Evolutionary conservation across 306 rosid genomes (phyloP).

Genomic region (Begonia fuchsioides): DNA sequence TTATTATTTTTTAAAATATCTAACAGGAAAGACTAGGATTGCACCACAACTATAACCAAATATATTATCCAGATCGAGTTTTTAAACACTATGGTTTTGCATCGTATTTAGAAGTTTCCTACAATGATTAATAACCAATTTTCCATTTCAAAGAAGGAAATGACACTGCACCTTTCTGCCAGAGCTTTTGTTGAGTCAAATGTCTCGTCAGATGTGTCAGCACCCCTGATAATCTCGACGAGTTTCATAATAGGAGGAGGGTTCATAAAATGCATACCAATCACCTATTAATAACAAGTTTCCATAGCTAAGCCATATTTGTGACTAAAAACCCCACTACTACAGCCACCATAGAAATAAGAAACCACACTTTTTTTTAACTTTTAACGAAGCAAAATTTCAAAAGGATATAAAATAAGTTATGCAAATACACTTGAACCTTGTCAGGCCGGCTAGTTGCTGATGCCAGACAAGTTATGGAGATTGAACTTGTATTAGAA

Average conservation of each 20-base stretch:
- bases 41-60: no score
- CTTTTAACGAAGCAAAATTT: no score
- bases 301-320: conserved; percentile 4
- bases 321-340: neutral
- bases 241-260: conserved; percentile 89
- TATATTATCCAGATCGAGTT: no score
- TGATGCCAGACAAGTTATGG: conserved; percentile 73
- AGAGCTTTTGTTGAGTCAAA: conserved; percentile 50
- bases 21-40: no score
- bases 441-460: conserved; percentile 51
- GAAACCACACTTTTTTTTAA: no score
- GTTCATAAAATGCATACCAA: conserved; percentile 97
- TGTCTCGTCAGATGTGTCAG: conserved; percentile 69
- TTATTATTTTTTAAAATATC: no score
- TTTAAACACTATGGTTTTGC: no score
- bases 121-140: neutral
- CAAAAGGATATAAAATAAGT: no score
- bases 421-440: conserved; percentile 16
- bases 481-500: conserved; percentile 89
- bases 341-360: neutral
- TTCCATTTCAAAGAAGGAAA: conserved; percentile 6
- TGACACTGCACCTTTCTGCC: conserved; percentile 46
- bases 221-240: conserved; percentile 75
- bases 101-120: no score
- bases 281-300: conserved; percentile 37